phyloP scores from a whole-genome alignment of 2,329 filamentous ascomycete genomes.

The Penicillium janthinellum region DNA sequence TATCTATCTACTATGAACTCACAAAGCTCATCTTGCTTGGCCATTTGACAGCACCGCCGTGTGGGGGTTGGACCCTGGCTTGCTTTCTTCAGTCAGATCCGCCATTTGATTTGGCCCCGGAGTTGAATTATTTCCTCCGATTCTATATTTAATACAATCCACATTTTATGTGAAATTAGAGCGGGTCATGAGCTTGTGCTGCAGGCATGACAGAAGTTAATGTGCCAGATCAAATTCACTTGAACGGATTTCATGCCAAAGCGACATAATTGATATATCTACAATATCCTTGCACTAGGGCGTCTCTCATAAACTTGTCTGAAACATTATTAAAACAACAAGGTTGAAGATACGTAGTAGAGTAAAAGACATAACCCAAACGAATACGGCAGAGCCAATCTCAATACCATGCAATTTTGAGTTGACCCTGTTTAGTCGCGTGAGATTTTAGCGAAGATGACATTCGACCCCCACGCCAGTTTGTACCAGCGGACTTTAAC shows the following conservation, averaged over 20 bases:
- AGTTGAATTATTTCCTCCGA: not conserved
- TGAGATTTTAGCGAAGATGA: not conserved
- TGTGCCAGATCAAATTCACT: no score
- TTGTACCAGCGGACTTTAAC: not conserved
- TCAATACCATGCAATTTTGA: not conserved
- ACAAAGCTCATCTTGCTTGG: no score
- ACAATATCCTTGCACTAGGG: no score
- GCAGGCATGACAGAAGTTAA: no score
- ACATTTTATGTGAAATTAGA: not conserved
- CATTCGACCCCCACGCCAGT: not conserved
- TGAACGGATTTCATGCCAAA: no score
- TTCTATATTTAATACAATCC: not conserved
- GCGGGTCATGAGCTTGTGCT: not conserved
- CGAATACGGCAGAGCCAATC: no score
- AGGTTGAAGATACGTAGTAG: no score
- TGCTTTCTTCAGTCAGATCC: not conserved
- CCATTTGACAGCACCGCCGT: no score
- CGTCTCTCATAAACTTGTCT: no score
- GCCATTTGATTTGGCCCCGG: not conserved
- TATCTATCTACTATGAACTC: not conserved
- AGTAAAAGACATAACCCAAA: no score
- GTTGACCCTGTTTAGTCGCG: not conserved
- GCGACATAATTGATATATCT: no score
- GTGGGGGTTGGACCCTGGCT: not conserved
- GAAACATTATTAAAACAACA: no score